Evolutionary conservation across 2,329 filamentous ascomycete genomes (phyloP), one percentile per base, ranked within the genome.

Genomic region (Colletotrichum orbiculare): DNA sequence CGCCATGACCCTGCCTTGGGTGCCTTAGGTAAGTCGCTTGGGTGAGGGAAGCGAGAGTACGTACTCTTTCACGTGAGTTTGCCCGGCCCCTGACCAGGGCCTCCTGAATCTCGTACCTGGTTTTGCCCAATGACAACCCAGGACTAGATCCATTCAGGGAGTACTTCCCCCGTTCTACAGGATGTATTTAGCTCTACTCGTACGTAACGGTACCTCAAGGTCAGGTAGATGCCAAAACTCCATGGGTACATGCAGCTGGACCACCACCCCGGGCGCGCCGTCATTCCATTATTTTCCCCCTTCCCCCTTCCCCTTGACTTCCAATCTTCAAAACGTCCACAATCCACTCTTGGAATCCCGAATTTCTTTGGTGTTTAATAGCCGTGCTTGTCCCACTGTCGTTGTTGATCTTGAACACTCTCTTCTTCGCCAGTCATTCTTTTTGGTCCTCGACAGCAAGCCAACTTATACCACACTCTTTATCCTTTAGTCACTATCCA

Each of bases 371-470:
- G 37, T 58, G 56, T 60, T 60, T 60, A 64, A 64, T 65, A 65
- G 39, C 42, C 41, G 47, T 46, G 52, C 60, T 65, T 57, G 52
- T 62, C 62, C 62, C 62, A 64, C 60, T 35, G 15, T 25, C 45
- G 41, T 56, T 50, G 56, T 54, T 15, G 48, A 54, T 55, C 38
- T 57, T 13, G 45, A 45, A 48, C 55, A n/a, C 8, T 43, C 10
- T 47, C 45, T 41, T 13, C 33, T 53, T 53, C 49, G 15, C 46
- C 52, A 65, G 62, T 65, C 62, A 56, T 62, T 65, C 62, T 53
- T 65, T 57, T 64, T 54, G 62, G 62, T 62, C 58, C 58, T 55
- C 58, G 58, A 65, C 58, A 53, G 15, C 41, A 37, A 39, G 34
- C 41, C 62, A 48, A 65, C 54, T 54, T 60, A 42, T 10, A 37